Evolutionary conservation across 805 yeast genomes (phyloP), one percentile per base, ranked within the genome.

Genomic region (Saccharomycopsis sp.): DNA sequence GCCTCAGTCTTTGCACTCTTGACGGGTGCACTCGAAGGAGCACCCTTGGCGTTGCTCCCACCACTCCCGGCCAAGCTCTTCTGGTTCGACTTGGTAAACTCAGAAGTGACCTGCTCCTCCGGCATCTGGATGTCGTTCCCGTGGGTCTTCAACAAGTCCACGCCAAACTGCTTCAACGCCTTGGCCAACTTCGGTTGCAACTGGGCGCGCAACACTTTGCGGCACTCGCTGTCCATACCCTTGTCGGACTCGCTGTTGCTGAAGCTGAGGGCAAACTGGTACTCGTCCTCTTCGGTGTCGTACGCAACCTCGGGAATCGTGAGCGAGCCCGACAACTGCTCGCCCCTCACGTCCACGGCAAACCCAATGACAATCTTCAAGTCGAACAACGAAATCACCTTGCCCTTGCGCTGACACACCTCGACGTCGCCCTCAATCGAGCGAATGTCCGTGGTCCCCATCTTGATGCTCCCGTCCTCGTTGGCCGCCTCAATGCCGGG

Each of bases 351-450:
- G 26, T 45, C 45, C 4, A 88, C 86, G 5, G 55, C 59, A 52
- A 77, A 73, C n/a, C 66, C 67, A 43, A 88, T 57, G 2, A 71
- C 76, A 36, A 88, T 46, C 47, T 77, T 71, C 56, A 92, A 65
- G 54, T 92, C 98, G 60, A 86, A 92, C 45, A 92, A 63, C 4
- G 94, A 82, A 52, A 92, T 88, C 19, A 89, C 94, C 60, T 89
- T 88, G 12, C 99, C 98, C 61, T 92, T 92, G 53, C 98, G 77
- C 65, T 92, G 98, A 51, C 86, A 81, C 22, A 92, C 97, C 57
- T 88, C 98, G 50, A 88, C 95, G 53, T 92, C 99, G 40, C 99
- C 99, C 53, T 84, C 95, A 16, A 89, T 69, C 13, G 73, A 63
- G 15, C 76, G 71, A 12, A 83, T 64, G 19, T 62, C 49, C 10